phyloP scores from a whole-genome alignment of 2,329 filamentous ascomycete genomes.

The Penicillium palitans region DNA sequence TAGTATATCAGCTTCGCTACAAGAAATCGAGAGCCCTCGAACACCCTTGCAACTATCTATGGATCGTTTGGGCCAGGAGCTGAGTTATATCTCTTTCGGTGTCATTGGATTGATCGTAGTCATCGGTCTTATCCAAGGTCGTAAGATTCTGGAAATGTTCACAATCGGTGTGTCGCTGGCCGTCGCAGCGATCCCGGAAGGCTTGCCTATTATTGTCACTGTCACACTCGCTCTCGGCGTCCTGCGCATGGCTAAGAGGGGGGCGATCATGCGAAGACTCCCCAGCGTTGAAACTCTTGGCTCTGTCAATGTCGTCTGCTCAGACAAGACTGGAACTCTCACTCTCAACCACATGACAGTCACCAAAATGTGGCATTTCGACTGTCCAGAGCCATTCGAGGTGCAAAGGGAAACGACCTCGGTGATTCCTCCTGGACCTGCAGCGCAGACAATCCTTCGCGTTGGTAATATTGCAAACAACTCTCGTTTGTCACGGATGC shows the following conservation, averaged over 20 bases:
- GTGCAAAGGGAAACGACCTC: slow-evolving; percentile 56
- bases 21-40: slow-evolving; percentile 90
- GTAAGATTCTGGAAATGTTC: slow-evolving; percentile 88
- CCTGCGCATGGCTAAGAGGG: slow-evolving; percentile 90
- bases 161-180: slow-evolving; percentile 96
- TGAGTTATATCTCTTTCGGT: slow-evolving; percentile 94
- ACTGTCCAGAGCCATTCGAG: slow-evolving; percentile 59
- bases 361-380: slow-evolving; percentile 94
- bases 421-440: slow-evolving; percentile 63
- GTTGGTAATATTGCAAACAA: slow-evolving; percentile 98
- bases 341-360: slow-evolving; percentile 99
- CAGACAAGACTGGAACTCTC: slow-evolving; percentile 94
- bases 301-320: slow-evolving; percentile 99
- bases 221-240: slow-evolving; percentile 94
- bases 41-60: slow-evolving; percentile 94
- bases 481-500: slow-evolving; percentile 72
- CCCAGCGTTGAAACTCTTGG: slow-evolving; percentile 97
- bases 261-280: slow-evolving; percentile 92
- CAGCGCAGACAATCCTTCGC: slow-evolving; percentile 76
- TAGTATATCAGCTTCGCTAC: slow-evolving; percentile 89
- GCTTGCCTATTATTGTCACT: slow-evolving; percentile 95
- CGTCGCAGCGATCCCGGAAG: slow-evolving; percentile 93
- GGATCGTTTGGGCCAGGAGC: slow-evolving; percentile 93
- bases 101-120: slow-evolving; percentile 93
- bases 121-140: slow-evolving; percentile 85